These are phyloP conservation scores for Globisporangium acanthophoron DNA, from an alignment of 352 stramenopile genomes.

Conservation along the genomic window DNA sequence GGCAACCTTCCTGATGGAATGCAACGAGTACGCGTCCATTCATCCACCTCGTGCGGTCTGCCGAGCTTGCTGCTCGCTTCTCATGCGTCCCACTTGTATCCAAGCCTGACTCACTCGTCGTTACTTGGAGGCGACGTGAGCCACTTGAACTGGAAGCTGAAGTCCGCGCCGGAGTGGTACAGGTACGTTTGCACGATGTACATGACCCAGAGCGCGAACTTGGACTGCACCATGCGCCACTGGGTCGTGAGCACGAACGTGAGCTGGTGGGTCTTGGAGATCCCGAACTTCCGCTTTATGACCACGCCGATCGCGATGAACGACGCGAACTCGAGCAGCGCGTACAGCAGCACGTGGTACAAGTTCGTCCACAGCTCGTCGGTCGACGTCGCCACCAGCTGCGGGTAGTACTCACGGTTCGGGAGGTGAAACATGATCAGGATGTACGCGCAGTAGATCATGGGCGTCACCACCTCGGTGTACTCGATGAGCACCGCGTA, in stretches of 20 bases:
- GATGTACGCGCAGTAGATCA: slow-evolving; percentile 11
- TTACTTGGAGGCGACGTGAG: background rate
- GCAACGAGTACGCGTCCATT: background rate
- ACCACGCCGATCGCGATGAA: slow-evolving; percentile 15
- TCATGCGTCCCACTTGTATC: too few relatives aligned
- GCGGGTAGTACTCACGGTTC: slow-evolving; percentile 9
- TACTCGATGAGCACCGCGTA: slow-evolving; percentile 18
- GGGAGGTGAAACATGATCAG: slow-evolving; percentile 5
- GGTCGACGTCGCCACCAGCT: background rate
- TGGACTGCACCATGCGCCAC: slow-evolving; percentile 19
- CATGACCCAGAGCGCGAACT: slow-evolving; percentile 18
- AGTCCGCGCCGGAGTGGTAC: slow-evolving; percentile 8
- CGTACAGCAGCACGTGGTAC: slow-evolving; percentile 18
- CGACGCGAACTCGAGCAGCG: slow-evolving; percentile 15
- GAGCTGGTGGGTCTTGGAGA: slow-evolving; percentile 11
- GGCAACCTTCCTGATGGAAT: background rate
- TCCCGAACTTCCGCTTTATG: slow-evolving; percentile 4
- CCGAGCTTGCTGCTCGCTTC: too few relatives aligned
- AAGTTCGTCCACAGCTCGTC: slow-evolving; percentile 1
- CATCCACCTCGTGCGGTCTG: too few relatives aligned
- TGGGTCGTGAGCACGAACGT: slow-evolving; percentile 9
- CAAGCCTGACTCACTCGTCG: background rate
- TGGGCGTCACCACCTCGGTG: slow-evolving; percentile 14
- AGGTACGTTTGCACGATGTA: slow-evolving; percentile 4
- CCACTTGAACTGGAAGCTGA: slow-evolving; percentile 5